Base-by-base conservation (phyloP, 1,284 basidiomycete species). In the Inonotus hispidus region DNA sequence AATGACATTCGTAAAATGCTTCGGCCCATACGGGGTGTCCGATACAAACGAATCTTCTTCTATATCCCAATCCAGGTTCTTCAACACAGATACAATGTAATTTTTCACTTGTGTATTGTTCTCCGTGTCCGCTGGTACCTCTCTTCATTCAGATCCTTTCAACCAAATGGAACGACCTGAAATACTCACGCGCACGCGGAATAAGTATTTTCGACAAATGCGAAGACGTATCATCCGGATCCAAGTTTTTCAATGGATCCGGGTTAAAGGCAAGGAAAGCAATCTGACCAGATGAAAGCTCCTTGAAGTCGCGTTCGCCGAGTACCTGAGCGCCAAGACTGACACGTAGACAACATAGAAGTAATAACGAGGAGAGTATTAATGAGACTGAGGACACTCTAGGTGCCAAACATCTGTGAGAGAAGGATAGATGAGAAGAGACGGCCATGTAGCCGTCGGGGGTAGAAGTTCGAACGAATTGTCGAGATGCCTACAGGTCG, bases 1-100 rank as follows among this genome's bases (percentile, higher is more conserved):
- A 66, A 99, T 87, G 53, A 98, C 79, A 75, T 99, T 99, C 23
- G 87, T 90, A 73, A 99, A 97, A 37, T 79, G 77, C 66, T 86
- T 90, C 47, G 72, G 69, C 6, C 97, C 97, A 64, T 90, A 82
- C 0, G 97, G 97, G 0, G 97, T 99, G n/a, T 75, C 71, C 55
- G 79, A 85, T 2, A 78, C 83, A 75, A 97, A 98, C 29, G 78
- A 75, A 68, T 95, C 92, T 70, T 87, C 82, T 70, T 95, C 91
- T 47, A 94, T 76, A 64, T 93, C 82, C 93, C 93, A 96, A n/a
- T 88, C 80, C 45, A 95, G 76, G 19, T 77, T 77, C 68, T 81
- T 80, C 68, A 96, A 76, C 0, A 84, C 84, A 14, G 82, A 76
- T 14, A 84, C 79, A 65, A 96, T 87, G 69, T 95, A 89, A 60